Conservation (phyloP, 208 protist species). For the Tritrichomonas musculus region DNA sequence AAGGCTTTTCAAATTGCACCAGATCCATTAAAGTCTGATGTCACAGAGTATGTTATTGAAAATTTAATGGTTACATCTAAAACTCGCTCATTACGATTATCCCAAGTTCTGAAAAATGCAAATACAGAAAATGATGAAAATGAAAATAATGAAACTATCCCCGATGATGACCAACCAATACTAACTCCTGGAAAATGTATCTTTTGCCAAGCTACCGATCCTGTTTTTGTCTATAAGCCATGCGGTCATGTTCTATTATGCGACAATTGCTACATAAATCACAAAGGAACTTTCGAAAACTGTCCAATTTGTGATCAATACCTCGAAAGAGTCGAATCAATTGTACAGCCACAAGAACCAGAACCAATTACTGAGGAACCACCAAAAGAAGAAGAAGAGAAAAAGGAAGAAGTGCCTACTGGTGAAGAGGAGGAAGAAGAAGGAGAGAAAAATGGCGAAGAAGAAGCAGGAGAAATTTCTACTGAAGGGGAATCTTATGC, state of each 20-base stretch:
- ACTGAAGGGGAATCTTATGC: too few species aligned
- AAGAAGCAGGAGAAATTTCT: too few species aligned
- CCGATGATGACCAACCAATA: background rate
- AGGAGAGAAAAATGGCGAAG: too few species aligned
- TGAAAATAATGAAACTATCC: too few species aligned
- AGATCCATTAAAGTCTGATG: background rate
- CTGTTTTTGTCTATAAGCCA: background rate
- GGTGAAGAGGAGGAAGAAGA: too few species aligned
- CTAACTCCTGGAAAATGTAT: background rate
- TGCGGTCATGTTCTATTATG: background rate
- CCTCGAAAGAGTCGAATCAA: background rate
- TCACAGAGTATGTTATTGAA: conserved; percentile 14
- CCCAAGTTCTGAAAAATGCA: too few species aligned
- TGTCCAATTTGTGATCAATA: background rate
- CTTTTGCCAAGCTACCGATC: background rate
- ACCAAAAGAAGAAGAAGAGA: too few species aligned
- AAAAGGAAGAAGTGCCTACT: too few species aligned
- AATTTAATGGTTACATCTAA: background rate
- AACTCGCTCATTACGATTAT: background rate
- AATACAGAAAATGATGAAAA: too few species aligned
- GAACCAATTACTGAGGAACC: too few species aligned
- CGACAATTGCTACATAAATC: background rate
- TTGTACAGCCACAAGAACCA: too few species aligned
- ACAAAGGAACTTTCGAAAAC: background rate
- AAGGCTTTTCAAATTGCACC: background rate